Conservation (phyloP, 2,329 filamentous ascomycete genomes). For the Tolypocladium sp. region DNA sequence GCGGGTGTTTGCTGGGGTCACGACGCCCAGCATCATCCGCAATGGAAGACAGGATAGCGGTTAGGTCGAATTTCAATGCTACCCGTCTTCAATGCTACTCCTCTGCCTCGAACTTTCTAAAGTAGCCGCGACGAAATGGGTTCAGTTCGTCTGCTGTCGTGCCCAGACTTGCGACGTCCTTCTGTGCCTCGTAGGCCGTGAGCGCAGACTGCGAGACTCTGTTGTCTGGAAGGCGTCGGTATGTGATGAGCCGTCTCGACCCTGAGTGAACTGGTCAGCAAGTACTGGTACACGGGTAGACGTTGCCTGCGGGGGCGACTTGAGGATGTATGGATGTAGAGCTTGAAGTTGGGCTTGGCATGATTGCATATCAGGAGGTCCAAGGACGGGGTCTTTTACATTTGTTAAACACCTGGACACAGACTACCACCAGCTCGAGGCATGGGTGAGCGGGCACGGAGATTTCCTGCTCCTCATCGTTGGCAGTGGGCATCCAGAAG, state of each 20-base stretch:
- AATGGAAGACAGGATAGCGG: background rate
- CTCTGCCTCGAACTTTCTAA: slow-evolving; percentile 39
- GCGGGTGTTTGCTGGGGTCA: background rate
- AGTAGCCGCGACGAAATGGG: slow-evolving; percentile 50
- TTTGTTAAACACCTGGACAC: slow-evolving; percentile 81
- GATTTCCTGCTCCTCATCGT: slow-evolving; percentile 68
- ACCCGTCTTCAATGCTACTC: slow-evolving; percentile 4
- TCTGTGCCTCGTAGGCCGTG: slow-evolving; percentile 20
- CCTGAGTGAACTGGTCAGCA: slow-evolving; percentile 37
- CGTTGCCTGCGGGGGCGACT: background rate
- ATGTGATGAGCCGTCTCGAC: slow-evolving; percentile 84
- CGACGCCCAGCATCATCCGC: background rate
- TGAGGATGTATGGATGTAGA: background rate
- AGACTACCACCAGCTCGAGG: slow-evolving; percentile 65
- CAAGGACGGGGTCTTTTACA: slow-evolving; percentile 42
- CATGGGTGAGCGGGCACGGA: slow-evolving; percentile 67
- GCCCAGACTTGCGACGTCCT: slow-evolving; percentile 25
- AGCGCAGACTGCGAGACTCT: slow-evolving; percentile 39
- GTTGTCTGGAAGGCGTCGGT: slow-evolving; percentile 58
- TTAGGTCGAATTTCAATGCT: background rate
- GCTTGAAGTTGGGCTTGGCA: background rate
- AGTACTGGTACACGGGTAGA: background rate
- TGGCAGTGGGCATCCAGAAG: slow-evolving; percentile 96
- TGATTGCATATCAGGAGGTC: background rate
- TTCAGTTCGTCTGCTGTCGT: slow-evolving; percentile 50